Conservation (phyloP, 306 rosid species). For the Pachyrhizus erosus region DNA sequence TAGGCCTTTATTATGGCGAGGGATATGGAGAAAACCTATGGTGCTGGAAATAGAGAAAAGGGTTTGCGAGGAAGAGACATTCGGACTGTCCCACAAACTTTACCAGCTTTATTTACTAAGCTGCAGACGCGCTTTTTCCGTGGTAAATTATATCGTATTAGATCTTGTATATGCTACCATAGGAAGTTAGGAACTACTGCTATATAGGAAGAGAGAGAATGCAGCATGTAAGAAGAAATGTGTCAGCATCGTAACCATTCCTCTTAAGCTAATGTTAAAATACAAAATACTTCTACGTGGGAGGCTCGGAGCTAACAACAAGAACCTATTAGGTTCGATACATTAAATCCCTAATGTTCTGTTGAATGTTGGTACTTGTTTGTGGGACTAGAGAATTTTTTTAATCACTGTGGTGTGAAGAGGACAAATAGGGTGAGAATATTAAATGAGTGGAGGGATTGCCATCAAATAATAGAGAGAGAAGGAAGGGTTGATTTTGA, state of each 20-base stretch:
- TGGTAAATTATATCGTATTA: not conserved
- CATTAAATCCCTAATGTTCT: not conserved
- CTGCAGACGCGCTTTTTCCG: constrained; percentile 34
- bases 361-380: not conserved
- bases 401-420: constrained; percentile 11
- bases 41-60: constrained; percentile 27
- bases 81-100: constrained; percentile 96
- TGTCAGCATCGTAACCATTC: too few relatives aligned
- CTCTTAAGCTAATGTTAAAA: not conserved
- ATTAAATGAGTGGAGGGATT: constrained; percentile 68
- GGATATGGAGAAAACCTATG: constrained; percentile 37
- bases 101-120: constrained; percentile 55
- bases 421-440: constrained; percentile 61
- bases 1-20: constrained; percentile 39
- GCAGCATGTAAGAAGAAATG: too few relatives aligned
- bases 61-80: constrained; percentile 65
- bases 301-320: not conserved
- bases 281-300: not conserved
- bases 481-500: constrained; percentile 53
- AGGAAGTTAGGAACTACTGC: not conserved
- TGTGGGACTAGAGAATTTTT: not conserved
- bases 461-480: constrained; percentile 48
- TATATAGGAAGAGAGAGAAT: not conserved
- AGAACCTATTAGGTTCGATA: not conserved
- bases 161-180: not conserved